A percentile compares a stretch with the other conserved stretches of the same genome.
phyloP scores from a whole-genome alignment of 495 filamentous ascomycete genomes.

The Filosporella fistucella region DNA sequence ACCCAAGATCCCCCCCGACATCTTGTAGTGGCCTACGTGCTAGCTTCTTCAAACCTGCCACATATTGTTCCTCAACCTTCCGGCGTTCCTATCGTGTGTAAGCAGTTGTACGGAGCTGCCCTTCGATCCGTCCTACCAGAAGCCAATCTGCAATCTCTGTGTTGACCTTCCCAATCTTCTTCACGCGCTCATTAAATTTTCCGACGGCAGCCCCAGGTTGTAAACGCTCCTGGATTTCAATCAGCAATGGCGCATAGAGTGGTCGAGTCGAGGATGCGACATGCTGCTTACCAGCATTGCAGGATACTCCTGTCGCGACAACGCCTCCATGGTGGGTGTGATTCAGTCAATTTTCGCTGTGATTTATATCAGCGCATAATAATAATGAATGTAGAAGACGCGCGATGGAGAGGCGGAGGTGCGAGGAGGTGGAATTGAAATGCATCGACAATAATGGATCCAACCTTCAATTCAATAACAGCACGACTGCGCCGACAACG shows the following conservation, averaged over 20 bases:
- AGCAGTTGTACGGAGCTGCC: conserved; percentile 4
- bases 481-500: neutral
- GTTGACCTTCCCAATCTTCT: conserved; percentile 82
- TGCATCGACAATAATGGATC: too few relatives aligned
- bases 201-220: conserved; percentile 81
- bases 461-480: conserved; percentile 1
- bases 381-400: conserved; percentile 4
- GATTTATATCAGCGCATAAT: conserved; percentile 19
- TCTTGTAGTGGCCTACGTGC: conserved; percentile 63
- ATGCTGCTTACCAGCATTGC: conserved; percentile 77
- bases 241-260: conserved; percentile 14
- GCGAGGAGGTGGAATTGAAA: neutral
- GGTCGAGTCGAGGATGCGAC: conserved; percentile 1
- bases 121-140: conserved; percentile 58
- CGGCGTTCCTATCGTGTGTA: conserved; percentile 65
- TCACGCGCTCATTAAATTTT: conserved; percentile 82
- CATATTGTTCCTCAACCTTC: conserved; percentile 88
- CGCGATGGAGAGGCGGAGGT: neutral
- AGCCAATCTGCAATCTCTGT: conserved; percentile 94
- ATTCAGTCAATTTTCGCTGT: conserved; percentile 4
- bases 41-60: conserved; percentile 76
- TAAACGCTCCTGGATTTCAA: conserved; percentile 60
- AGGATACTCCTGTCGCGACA: conserved; percentile 91
- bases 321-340: conserved; percentile 51
- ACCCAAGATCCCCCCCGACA: conserved; percentile 80